Evolutionary conservation across 108 stramenopile species (phyloP).

Genomic region (Skeletonema grethae): DNA sequence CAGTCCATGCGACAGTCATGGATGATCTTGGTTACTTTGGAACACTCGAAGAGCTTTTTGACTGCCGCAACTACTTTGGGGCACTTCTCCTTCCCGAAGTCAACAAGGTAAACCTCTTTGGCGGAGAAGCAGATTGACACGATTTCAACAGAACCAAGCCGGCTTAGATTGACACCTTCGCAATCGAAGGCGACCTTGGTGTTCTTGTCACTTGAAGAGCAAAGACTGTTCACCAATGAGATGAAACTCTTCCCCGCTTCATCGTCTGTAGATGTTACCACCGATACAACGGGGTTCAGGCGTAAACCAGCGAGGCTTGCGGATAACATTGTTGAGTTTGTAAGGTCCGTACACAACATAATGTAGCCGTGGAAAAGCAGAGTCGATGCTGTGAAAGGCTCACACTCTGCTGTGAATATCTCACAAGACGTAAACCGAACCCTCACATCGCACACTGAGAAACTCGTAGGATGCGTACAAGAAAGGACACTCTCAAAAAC

Average conservation of each 20-base stretch:
- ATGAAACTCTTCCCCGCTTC: constrained; percentile 5
- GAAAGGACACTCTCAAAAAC: too few relatives aligned
- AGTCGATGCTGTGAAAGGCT: too few relatives aligned
- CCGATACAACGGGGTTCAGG: background rate
- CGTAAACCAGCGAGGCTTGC: too few relatives aligned
- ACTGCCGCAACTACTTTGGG: constrained; percentile 12
- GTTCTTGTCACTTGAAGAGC: background rate
- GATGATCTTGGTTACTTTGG: constrained; percentile 38
- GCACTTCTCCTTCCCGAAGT: background rate
- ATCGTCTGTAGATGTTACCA: background rate
- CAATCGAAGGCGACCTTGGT: constrained; percentile 40
- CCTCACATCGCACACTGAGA: too few relatives aligned
- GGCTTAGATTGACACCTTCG: constrained; percentile 45
- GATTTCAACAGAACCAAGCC: constrained; percentile 39
- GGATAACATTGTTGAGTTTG: too few relatives aligned
- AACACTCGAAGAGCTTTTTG: constrained; percentile 29
- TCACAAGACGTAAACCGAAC: too few relatives aligned
- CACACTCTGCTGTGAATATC: too few relatives aligned
- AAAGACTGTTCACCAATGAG: constrained; percentile 13
- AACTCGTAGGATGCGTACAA: too few relatives aligned
- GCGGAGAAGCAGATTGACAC: constrained; percentile 32
- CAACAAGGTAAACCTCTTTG: constrained; percentile 11
- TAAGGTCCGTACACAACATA: too few relatives aligned
- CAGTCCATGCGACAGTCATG: constrained; percentile 53
- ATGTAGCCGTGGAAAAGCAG: too few relatives aligned